Percentiles rank a stretch among this genome's conserved stretches.
These are phyloP conservation scores for Ulvella scutata DNA, from an alignment of 139 green algal species.

Conservation along the genomic window DNA sequence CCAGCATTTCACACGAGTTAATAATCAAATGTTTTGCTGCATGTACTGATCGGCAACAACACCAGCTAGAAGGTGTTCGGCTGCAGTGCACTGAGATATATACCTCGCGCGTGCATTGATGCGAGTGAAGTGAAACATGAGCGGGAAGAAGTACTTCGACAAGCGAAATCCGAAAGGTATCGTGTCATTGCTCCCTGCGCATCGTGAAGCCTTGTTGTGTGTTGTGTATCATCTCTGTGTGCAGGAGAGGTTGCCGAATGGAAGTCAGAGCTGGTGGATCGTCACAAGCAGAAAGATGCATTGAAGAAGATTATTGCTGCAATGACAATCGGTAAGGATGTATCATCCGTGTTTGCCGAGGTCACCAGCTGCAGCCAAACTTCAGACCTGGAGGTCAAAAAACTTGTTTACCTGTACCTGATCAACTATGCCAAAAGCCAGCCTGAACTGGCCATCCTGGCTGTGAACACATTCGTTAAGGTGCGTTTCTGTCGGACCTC, in stretches of 20 bases:
- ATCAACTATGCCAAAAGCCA: slow-evolving; percentile 99
- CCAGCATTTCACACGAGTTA: no score
- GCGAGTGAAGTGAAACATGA: no score
- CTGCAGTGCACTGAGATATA: no score
- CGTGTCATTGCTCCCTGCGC: neutral
- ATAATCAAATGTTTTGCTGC: no score
- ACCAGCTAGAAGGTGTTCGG: no score
- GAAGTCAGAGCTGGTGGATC: slow-evolving; percentile 87
- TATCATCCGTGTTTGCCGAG: slow-evolving; percentile 84
- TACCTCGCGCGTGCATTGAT: no score
- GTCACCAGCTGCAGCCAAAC: slow-evolving; percentile 99
- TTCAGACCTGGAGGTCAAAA: slow-evolving; percentile 67
- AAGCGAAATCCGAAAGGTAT: slow-evolving; percentile 2
- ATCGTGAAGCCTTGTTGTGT: neutral
- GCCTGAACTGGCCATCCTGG: slow-evolving; percentile 96
- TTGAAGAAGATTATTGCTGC: slow-evolving; percentile 95
- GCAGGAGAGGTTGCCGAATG: slow-evolving; percentile 92
- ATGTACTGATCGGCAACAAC: no score
- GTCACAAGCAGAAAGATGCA: slow-evolving; percentile 81
- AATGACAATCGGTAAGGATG: slow-evolving; percentile 99
- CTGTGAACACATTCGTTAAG: slow-evolving; percentile 99
- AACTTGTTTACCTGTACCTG: slow-evolving; percentile 98
- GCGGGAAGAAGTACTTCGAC: neutral
- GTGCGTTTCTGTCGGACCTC: slow-evolving; percentile 15
- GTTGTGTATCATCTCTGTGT: neutral